Percentiles rank a stretch among this genome's conserved stretches.
Evolutionary conservation across 75 land plant species (phyloP).

Genomic region (Ceratopteris richardii): DNA sequence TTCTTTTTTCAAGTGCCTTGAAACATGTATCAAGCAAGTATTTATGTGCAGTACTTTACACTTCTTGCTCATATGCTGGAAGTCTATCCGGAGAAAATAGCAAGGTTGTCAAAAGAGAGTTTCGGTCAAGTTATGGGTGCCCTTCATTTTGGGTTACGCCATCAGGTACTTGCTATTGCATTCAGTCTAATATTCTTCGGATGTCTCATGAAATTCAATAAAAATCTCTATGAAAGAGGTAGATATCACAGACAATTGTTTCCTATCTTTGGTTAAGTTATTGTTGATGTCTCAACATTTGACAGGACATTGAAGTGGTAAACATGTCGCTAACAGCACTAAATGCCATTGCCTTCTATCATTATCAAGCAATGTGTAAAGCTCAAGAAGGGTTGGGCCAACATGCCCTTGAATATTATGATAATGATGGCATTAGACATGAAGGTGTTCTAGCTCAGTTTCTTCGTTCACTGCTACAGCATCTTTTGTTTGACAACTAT

Average conservation of each 20-base stretch:
- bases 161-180: constrained; percentile 46
- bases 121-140: constrained; percentile 61
- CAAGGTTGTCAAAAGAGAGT: constrained; percentile 57
- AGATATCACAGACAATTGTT: no score
- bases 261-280: no score
- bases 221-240: no score
- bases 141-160: constrained; percentile 79
- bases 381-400: constrained; percentile 65
- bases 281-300: no score
- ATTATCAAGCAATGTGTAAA: constrained; percentile 54
- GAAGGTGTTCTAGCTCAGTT: constrained; percentile 66
- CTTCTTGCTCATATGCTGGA: constrained; percentile 87
- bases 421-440: constrained; percentile 34
- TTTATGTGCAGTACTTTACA: constrained; percentile 66
- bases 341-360: constrained; percentile 80
- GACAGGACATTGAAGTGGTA: constrained; percentile 83
- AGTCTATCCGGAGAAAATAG: constrained; percentile 94
- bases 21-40: background rate
- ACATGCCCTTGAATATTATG: constrained; percentile 30
- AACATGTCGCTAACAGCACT: constrained; percentile 69
- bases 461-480: constrained; percentile 64
- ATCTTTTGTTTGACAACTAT: constrained; percentile 88
- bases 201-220: background rate
- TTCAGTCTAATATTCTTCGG: background rate
- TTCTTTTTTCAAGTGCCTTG: background rate